Conservation (phyloP, 345 rosid genomes). For the Citrus hindsii region DNA sequence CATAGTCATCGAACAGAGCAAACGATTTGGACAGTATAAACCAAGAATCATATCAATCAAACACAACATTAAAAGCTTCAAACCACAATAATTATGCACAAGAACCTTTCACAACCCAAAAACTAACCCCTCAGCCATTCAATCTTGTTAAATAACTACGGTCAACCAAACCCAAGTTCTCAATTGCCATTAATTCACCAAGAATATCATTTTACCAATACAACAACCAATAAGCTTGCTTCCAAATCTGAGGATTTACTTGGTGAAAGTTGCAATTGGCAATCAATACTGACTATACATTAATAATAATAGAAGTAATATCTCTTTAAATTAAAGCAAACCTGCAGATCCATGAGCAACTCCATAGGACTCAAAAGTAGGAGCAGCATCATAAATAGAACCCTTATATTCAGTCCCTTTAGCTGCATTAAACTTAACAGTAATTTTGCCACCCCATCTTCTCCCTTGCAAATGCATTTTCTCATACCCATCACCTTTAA, state of each 20-base stretch:
- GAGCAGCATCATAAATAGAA: constrained; percentile 71
- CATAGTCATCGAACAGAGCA: background rate
- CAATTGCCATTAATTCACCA: background rate
- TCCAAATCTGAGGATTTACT: background rate
- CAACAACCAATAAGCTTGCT: background rate
- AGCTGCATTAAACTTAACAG: constrained; percentile 31
- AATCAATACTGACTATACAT: background rate
- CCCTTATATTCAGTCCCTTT: constrained; percentile 54
- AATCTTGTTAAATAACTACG: background rate
- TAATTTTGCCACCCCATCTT: constrained; percentile 72
- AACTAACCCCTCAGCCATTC: background rate
- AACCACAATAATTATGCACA: background rate
- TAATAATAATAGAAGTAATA: background rate
- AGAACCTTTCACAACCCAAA: background rate
- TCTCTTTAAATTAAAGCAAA: constrained; percentile 13
- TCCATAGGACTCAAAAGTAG: constrained; percentile 72
- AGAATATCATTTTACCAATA: background rate
- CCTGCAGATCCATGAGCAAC: constrained; percentile 90
- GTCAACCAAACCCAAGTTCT: background rate
- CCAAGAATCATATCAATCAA: background rate
- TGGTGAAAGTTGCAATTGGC: background rate
- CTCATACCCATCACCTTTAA: constrained; percentile 55
- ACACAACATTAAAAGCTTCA: background rate
- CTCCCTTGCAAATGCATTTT: constrained; percentile 72
- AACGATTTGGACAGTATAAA: background rate